Evolutionary conservation across 1,139 yeast species (phyloP).

Genomic region (Geotrichum candidum): DNA sequence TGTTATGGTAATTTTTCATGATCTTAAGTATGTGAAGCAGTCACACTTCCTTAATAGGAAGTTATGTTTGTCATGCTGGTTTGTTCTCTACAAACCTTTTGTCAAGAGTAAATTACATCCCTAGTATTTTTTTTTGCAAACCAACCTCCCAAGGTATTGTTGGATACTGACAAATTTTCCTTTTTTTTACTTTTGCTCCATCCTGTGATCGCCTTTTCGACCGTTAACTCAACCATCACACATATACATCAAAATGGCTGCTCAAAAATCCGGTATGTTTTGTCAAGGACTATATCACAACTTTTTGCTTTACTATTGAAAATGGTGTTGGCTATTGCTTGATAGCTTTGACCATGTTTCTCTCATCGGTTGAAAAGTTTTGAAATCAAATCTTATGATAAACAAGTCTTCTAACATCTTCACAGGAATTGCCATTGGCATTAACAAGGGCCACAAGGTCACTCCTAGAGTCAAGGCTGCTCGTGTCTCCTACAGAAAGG

Average conservation of each 20-base stretch:
- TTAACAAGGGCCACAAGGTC: conserved; percentile 98
- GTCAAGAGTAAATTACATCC: neutral
- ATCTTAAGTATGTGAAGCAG: neutral
- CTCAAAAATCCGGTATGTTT: conserved; percentile 40
- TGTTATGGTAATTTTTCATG: no score
- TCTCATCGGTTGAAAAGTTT: neutral
- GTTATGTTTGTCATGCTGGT: neutral
- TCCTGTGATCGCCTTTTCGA: conserved; percentile 19
- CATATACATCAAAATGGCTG: conserved; percentile 36
- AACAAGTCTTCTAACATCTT: neutral
- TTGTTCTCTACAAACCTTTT: neutral
- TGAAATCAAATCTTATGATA: neutral
- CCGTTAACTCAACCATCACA: conserved; percentile 23
- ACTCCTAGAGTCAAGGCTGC: conserved; percentile 89
- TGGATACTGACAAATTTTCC: conserved; percentile 5
- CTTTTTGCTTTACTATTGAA: neutral
- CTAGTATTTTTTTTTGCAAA: conserved; percentile 2
- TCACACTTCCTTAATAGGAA: conserved; percentile 6
- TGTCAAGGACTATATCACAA: neutral
- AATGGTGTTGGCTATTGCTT: neutral
- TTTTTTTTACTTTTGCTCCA: conserved; percentile 1
- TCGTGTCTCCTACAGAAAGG: conserved; percentile 95
- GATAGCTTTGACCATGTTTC: conserved; percentile 1
- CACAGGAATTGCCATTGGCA: conserved; percentile 93
- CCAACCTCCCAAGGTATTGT: neutral